phyloP scores from a whole-genome alignment of 352 stramenopile genomes.

The Phytopythium cucurbitacearum region DNA sequence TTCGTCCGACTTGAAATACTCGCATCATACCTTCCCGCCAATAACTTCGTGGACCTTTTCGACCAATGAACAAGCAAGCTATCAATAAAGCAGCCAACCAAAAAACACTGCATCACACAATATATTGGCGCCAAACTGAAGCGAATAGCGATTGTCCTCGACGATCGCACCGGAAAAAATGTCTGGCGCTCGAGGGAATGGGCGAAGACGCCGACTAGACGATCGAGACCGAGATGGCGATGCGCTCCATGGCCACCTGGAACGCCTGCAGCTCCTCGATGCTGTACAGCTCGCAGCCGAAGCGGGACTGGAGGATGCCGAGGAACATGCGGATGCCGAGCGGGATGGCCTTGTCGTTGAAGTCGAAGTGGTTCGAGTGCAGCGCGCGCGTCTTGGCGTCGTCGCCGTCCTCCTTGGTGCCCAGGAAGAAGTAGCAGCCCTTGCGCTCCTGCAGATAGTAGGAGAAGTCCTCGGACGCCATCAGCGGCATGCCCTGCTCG shows the following conservation, averaged over 20 bases:
- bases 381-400: conserved; percentile 51
- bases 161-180: no score
- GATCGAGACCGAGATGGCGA: conserved; percentile 38
- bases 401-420: conserved; percentile 67
- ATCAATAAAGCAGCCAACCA: no score
- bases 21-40: no score
- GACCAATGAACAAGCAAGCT: no score
- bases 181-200: no score
- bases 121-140: no score
- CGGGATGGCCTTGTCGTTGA: conserved; percentile 83
- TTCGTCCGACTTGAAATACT: not conserved
- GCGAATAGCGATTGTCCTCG: no score
- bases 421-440: conserved; percentile 84
- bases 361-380: conserved; percentile 81
- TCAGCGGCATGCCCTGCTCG: conserved; percentile 79
- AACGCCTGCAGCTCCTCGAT: conserved; percentile 73
- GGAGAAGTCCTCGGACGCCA: conserved; percentile 94
- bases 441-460: conserved; percentile 86
- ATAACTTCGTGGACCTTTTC: no score
- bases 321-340: conserved; percentile 79
- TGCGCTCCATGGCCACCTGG: conserved; percentile 72
- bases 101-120: no score
- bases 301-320: conserved; percentile 61
- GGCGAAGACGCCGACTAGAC: conserved; percentile 9
- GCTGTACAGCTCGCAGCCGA: conserved; percentile 63